Percentiles rank a stretch among this genome's conserved stretches.
These are phyloP conservation scores for Chloris gayana DNA, from an alignment of 176 grass and related monocot genomes.

Conservation along the genomic window DNA sequence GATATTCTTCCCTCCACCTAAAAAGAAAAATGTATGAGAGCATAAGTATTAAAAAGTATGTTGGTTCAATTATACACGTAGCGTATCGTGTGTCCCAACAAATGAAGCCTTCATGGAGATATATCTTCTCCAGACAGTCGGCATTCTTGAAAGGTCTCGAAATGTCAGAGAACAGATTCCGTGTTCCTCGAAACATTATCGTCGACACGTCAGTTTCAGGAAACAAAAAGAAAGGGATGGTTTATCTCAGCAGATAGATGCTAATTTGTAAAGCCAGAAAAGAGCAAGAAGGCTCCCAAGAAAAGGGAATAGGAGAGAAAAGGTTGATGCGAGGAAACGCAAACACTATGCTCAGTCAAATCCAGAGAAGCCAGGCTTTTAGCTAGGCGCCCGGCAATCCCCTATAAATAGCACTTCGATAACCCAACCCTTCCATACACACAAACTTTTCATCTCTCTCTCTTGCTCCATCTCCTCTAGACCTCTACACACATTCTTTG, in stretches of 20 bases:
- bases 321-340: constrained; percentile 18
- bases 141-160: constrained; percentile 15
- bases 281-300: constrained; percentile 7
- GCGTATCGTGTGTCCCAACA: neutral
- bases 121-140: constrained; percentile 26
- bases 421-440: constrained; percentile 35
- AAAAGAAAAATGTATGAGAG: too few species aligned
- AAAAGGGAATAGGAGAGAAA: neutral
- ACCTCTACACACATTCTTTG: neutral
- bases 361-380: constrained; percentile 37
- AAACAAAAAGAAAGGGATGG: constrained; percentile 39
- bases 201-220: constrained; percentile 24
- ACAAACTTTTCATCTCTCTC: constrained; percentile 13
- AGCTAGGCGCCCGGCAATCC: neutral
- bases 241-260: constrained; percentile 39
- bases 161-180: constrained; percentile 17
- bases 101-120: constrained; percentile 16
- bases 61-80: too few species aligned
- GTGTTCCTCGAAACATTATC: constrained; percentile 44
- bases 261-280: constrained; percentile 13
- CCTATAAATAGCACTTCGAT: constrained; percentile 66
- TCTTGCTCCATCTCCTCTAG: neutral
- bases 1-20: too few species aligned
- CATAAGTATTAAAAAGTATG: too few species aligned
- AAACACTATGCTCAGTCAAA: constrained; percentile 39